Evolutionary conservation across 345 rosid genomes (phyloP), one percentile per base, ranked within the genome.

Genomic region (Microcos paniculata): DNA sequence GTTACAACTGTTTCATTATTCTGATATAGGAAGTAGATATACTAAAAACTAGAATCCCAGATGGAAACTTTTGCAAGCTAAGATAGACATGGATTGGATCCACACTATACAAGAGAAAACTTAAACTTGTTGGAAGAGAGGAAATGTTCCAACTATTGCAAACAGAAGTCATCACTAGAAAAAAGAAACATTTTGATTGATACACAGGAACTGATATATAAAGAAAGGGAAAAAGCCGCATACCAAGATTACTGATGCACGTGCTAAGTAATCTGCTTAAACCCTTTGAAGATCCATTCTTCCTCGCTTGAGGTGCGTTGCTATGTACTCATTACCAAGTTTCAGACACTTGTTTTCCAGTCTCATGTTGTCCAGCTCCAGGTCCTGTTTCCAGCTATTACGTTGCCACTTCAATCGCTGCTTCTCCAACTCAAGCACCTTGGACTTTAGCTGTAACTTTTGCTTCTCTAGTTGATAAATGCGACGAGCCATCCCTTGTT

Each of bases 311-410:
- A 82, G 64, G 56, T 70, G 80, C 43, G 69, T 8, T 12, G 24
- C 64, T 35, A 73, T 63, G 11, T 28, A 23, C 45, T 79, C 61
- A 10, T 82, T 82, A 56, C 65, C 78, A 45, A 73, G 55, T 68
- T 72, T 79, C 78, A 82, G 53, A 72, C 48, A 15, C 68, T 79
- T 73, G 69, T 82, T 82, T 56, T 38, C 80, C 73, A 82, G 38
- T 61, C 65, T 79, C 80, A 79, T 72, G 69, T 63, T 82, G 24
- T 69, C 74, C 73, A 79, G 28, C 64, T 79, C 70, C 71, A 69
- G 9, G 45, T 79, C 78, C n/a, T 70, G 62, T 58, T 73, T 73
- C 78, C 42, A 56, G 73, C 70, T 67, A 19, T 31, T 40, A 31
- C 13, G 30, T 64, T 70, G 61, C 85, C 75, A 71, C 57, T 71